A percentile compares a stretch with the other conserved stretches of the same genome.
Conservation (phyloP, 176 grass and related monocot genomes). For the Oryza brachyantha region DNA sequence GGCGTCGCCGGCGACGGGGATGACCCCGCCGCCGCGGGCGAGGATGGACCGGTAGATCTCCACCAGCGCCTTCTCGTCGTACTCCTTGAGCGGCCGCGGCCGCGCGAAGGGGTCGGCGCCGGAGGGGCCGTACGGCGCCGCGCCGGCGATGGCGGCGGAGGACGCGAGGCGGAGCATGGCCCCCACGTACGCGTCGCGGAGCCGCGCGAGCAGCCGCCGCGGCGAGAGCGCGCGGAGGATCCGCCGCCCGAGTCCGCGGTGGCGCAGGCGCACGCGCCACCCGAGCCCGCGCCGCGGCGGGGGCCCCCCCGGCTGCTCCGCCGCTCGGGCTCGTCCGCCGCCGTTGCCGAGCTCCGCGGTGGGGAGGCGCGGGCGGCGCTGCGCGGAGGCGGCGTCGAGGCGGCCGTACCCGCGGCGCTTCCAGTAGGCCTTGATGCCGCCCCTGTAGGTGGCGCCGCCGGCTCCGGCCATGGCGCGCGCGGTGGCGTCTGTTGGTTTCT, state of each 20-base stretch:
- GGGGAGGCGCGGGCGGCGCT: constrained; percentile 37
- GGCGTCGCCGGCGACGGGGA: constrained; percentile 9
- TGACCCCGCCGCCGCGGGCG: constrained; percentile 26
- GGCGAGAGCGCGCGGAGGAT: constrained; percentile 52
- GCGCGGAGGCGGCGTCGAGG: constrained; percentile 35
- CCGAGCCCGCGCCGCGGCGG: constrained; percentile 18
- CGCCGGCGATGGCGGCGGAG: constrained; percentile 42
- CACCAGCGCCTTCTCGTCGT: constrained; percentile 68
- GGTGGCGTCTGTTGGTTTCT: background rate
- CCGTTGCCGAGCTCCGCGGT: constrained; percentile 40
- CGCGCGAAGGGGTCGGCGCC: constrained; percentile 21
- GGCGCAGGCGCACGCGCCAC: constrained; percentile 40
- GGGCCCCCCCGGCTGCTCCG: too few species aligned
- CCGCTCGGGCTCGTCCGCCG: too few species aligned
- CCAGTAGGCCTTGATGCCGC: constrained; percentile 75
- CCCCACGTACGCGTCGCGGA: constrained; percentile 66
- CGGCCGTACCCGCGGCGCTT: constrained; percentile 62
- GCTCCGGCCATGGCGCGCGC: constrained; percentile 17
- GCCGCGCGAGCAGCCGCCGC: constrained; percentile 37
- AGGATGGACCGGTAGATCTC: constrained; percentile 77
- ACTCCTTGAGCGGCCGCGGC: constrained; percentile 46
- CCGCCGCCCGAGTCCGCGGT: constrained; percentile 28
- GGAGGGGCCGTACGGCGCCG: background rate
- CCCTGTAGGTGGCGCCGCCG: constrained; percentile 29
- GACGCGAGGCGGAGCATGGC: constrained; percentile 66